Evolutionary conservation across 441 rosid genomes (phyloP).

Genomic region (Populus tomentosa): DNA sequence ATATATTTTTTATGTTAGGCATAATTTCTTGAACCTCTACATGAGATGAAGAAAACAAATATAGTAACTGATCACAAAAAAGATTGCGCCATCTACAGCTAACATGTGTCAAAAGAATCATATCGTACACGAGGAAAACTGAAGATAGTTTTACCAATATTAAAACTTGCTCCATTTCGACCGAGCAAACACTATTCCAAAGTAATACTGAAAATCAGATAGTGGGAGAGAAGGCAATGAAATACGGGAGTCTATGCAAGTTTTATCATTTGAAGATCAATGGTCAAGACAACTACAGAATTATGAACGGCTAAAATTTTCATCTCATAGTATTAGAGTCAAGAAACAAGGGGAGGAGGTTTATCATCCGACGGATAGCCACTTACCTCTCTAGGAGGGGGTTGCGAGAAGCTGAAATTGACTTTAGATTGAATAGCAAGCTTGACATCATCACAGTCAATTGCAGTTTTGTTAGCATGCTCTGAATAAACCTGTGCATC

Average conservation of each 20-base stretch:
- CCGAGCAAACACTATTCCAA: neutral
- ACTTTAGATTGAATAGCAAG: slow-evolving; percentile 89
- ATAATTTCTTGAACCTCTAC: neutral
- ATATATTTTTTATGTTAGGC: neutral
- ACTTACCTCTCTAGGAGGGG: slow-evolving; percentile 78
- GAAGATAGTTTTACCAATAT: neutral
- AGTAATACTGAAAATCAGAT: neutral
- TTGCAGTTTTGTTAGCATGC: slow-evolving; percentile 70
- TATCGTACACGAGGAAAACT: neutral
- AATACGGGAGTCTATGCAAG: neutral
- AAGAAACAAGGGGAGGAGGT: neutral
- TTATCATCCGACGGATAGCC: neutral
- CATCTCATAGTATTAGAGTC: neutral
- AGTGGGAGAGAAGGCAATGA: neutral
- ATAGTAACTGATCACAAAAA: neutral
- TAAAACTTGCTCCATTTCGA: neutral
- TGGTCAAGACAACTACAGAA: neutral
- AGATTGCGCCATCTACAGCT: neutral
- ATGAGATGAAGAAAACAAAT: neutral
- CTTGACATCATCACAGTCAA: slow-evolving; percentile 83
- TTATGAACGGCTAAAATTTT: neutral
- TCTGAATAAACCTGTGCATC: slow-evolving; percentile 92
- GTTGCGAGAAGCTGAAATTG: slow-evolving; percentile 86
- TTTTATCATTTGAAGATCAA: neutral
- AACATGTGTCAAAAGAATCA: neutral